Evolutionary conservation across 768 basidiomycete genomes (phyloP), one percentile per base, ranked within the genome.

Genomic region (Naganishia friedmannii): DNA sequence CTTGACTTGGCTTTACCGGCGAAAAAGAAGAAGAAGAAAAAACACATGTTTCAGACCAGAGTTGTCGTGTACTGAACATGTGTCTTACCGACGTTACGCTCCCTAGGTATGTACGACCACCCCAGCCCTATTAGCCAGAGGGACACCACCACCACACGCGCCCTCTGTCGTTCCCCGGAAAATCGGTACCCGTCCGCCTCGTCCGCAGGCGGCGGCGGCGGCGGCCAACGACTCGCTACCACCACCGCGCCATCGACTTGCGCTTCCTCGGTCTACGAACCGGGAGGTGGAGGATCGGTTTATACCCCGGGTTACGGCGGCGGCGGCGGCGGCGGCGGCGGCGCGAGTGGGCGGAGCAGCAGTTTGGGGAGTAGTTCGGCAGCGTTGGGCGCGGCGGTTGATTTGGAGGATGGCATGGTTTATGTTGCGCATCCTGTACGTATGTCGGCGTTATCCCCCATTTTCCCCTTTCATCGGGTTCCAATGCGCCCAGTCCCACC

Each of bases 361-460:
- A 26, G 57, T 29, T 37, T 37, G 34, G 42, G 42, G 42, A 34
- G 60, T 34, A 63, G 56, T 26, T 69, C 68, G 13, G n/a, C n/a
- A n/a, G 58, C 57, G 0, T 48, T 69, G 28, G 56, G 58, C n/a
- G n/a, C n/a, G n/a, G 68, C 68, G 0, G 51, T 51, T 31, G 68
- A 58, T 17, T 21, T 45, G 1, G 68, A 58, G 34, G 68, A 69
- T 63, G 51, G 56, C 21, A 48, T 60, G 48, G 68, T 69, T n/a
- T 58, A 69, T 29, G 51, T 69, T 19, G 46, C 56, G 21, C 68
- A 69, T 53, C 68, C 68, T 1, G 68, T 69, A 60, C 1, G 68
- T 53, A 3, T 23, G 15, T 28, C 3, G 37, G 12, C 34, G 6
- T 4, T n/a, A n/a, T n/a, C n/a, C n/a, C n/a, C n/a, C n/a, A n/a